Percentiles rank a stretch among this genome's conserved stretches.
phyloP scores from a whole-genome alignment of 345 rosid species.

The Salix dunnii region DNA sequence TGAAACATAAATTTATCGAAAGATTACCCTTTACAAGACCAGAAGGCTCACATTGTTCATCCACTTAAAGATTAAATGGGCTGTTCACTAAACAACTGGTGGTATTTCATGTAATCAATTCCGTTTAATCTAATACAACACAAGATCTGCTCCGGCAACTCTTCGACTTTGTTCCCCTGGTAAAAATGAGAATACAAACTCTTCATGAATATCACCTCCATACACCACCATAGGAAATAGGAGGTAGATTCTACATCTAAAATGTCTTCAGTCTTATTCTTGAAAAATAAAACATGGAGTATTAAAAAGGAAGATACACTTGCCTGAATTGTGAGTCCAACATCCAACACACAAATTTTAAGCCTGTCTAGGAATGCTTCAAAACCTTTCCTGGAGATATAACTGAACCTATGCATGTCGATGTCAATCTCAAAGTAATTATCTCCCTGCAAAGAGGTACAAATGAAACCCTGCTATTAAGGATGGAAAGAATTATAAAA shows the following conservation, averaged over 20 bases:
- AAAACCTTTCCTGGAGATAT: constrained; percentile 91
- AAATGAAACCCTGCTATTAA: not conserved
- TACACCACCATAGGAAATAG: not conserved
- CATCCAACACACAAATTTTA: constrained; percentile 73
- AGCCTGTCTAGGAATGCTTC: constrained; percentile 87
- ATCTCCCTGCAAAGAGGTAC: constrained; percentile 53
- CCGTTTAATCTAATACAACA: constrained; percentile 78
- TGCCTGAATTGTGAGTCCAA: constrained; percentile 97
- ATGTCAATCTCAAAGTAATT: constrained; percentile 88
- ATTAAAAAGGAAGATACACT: not conserved
- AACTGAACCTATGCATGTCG: constrained; percentile 97
- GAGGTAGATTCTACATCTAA: not conserved
- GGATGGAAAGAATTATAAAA: not conserved
- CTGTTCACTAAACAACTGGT: constrained; percentile 48
- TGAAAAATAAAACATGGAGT: not conserved
- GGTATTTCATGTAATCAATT: constrained; percentile 68
- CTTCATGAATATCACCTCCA: constrained; percentile 4
- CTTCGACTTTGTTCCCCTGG: constrained; percentile 92
- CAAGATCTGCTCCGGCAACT: constrained; percentile 86
- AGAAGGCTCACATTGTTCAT: constrained; percentile 16
- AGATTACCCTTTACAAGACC: constrained; percentile 22
- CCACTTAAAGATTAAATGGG: constrained; percentile 23
- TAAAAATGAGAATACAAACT: not conserved
- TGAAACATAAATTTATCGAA: not conserved
- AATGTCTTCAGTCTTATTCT: not conserved